Percentiles rank a stretch among this genome's conserved stretches.
These are phyloP conservation scores for Globisporangium spinosum DNA, from an alignment of 352 stramenopile species.

Conservation along the genomic window DNA sequence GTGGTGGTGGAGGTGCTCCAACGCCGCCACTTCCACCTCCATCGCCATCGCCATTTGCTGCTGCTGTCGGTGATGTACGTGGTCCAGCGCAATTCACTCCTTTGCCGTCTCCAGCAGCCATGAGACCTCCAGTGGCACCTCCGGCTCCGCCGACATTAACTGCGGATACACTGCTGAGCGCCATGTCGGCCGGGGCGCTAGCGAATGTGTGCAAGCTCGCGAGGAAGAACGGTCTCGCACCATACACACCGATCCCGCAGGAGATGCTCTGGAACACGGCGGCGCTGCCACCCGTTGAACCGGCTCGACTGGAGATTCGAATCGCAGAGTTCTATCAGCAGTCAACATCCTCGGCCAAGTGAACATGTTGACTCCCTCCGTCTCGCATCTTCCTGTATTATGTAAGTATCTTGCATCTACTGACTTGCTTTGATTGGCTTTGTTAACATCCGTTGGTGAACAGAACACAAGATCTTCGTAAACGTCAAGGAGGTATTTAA, in stretches of 20 bases:
- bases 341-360: neutral
- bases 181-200: conserved; percentile 42
- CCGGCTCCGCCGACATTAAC: neutral
- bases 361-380: neutral
- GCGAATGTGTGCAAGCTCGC: conserved; percentile 52
- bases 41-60: neutral
- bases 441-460: neutral
- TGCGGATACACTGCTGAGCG: conserved; percentile 16
- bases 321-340: conserved; percentile 53
- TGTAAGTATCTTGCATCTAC: neutral
- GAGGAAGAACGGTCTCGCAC: conserved; percentile 25
- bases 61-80: neutral
- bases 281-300: conserved; percentile 36
- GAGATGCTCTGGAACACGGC: conserved; percentile 33
- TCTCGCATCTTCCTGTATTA: too few relatives aligned
- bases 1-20: neutral
- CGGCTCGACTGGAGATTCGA: conserved; percentile 47
- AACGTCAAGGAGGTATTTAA: conserved; percentile 5
- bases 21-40: neutral
- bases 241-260: conserved; percentile 37
- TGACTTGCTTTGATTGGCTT: neutral
- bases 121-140: neutral
- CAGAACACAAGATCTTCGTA: neutral
- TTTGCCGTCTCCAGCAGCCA: neutral
- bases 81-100: conserved; percentile 5